phyloP scores from a whole-genome alignment of 345 rosid species.

The Lagerstroemia speciosa region DNA sequence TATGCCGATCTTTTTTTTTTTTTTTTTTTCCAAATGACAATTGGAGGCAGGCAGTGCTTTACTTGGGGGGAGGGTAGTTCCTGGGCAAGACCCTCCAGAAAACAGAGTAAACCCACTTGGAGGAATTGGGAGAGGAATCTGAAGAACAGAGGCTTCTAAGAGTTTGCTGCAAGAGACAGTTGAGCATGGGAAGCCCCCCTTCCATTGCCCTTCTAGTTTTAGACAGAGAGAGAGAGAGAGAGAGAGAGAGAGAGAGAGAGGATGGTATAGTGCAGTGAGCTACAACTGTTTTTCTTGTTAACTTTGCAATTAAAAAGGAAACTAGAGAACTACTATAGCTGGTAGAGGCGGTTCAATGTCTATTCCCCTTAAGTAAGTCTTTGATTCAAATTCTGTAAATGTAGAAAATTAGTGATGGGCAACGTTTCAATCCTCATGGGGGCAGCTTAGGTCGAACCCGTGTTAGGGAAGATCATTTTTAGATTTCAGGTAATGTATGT shows the following conservation, averaged over 20 bases:
- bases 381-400: no score
- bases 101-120: slow-evolving; percentile 72
- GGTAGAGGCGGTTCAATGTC: background rate
- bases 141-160: slow-evolving; percentile 44
- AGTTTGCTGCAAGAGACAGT: slow-evolving; percentile 57
- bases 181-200: slow-evolving; percentile 53
- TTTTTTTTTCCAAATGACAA: background rate
- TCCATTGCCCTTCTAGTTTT: background rate
- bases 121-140: slow-evolving; percentile 35
- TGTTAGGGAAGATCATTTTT: no score
- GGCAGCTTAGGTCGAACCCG: no score
- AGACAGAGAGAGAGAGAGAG: slow-evolving; percentile 7
- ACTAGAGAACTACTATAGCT: background rate
- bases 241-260: background rate
- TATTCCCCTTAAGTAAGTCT: no score
- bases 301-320: background rate
- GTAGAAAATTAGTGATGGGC: no score
- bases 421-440: no score
- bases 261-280: background rate
- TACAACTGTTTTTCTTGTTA: background rate
- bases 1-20: no score
- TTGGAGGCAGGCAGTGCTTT: slow-evolving; percentile 10
- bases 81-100: slow-evolving; percentile 78
- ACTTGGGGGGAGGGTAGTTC: slow-evolving; percentile 76
- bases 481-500: no score